Evolutionary conservation across 495 filamentous ascomycete species (phyloP).

Genomic region (Cetradonia linearis): DNA sequence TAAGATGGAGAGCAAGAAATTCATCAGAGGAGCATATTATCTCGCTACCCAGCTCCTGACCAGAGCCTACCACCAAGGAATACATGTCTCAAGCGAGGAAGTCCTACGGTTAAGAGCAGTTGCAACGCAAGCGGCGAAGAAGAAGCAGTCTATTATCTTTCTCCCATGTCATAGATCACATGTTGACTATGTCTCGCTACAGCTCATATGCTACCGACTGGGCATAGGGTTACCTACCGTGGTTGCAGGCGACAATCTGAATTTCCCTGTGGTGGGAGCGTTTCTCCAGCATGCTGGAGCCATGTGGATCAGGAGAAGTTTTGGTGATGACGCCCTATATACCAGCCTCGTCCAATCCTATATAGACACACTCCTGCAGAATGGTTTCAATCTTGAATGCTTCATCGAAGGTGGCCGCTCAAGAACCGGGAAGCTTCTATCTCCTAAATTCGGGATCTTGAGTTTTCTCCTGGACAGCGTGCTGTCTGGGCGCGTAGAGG

Average conservation of each 20-base stretch:
- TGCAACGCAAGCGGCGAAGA: constrained; percentile 67
- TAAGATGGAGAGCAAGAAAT: constrained; percentile 92
- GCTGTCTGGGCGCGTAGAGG: constrained; percentile 75
- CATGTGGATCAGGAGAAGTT: constrained; percentile 91
- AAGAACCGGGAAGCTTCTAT: constrained; percentile 82
- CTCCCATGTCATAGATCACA: constrained; percentile 89
- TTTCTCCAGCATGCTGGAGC: constrained; percentile 94
- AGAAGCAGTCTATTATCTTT: constrained; percentile 94
- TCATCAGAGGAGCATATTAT: constrained; percentile 89
- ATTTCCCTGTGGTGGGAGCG: constrained; percentile 78
- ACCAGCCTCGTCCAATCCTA: constrained; percentile 86
- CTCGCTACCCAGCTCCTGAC: constrained; percentile 77
- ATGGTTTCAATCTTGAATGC: constrained; percentile 90
- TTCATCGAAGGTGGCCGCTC: constrained; percentile 94
- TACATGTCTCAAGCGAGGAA: constrained; percentile 92
- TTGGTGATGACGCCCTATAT: constrained; percentile 86
- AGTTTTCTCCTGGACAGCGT: constrained; percentile 86
- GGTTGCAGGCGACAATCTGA: constrained; percentile 91
- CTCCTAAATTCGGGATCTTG: constrained; percentile 93
- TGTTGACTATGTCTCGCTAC: constrained; percentile 88
- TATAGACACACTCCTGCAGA: constrained; percentile 82
- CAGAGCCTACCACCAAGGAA: constrained; percentile 88
- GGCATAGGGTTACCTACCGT: constrained; percentile 85
- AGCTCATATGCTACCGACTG: constrained; percentile 87
- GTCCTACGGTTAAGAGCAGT: constrained; percentile 70